phyloP scores from a whole-genome alignment of 2,329 filamentous ascomycete genomes.

The Ophiostoma quercus region DNA sequence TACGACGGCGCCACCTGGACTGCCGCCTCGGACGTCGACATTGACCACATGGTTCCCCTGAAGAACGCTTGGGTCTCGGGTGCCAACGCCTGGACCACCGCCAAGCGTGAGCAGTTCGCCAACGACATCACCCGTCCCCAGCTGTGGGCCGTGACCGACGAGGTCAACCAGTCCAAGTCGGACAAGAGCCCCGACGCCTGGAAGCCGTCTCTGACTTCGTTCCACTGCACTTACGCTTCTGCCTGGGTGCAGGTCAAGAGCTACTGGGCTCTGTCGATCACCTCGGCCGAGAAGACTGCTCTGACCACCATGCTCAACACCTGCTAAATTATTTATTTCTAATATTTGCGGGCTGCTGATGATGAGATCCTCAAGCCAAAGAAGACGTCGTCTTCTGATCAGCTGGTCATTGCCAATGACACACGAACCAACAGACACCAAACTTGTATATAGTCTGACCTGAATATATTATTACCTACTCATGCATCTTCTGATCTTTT shows the following conservation, averaged over 20 bases:
- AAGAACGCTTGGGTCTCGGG: constrained; percentile 80
- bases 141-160: constrained; percentile 72
- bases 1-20: constrained; percentile 72
- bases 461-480: constrained; percentile 2
- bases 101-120: constrained; percentile 62
- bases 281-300: constrained; percentile 64
- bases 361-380: neutral
- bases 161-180: constrained; percentile 68
- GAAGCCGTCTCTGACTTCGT: constrained; percentile 64
- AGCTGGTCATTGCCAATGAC: neutral
- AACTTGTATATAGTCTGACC: constrained; percentile 9
- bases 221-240: constrained; percentile 73
- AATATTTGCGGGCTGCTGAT: neutral
- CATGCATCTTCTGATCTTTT: neutral
- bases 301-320: constrained; percentile 59
- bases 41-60: constrained; percentile 78
- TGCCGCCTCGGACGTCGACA: constrained; percentile 64
- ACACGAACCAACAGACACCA: constrained; percentile 3
- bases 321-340: constrained; percentile 37
- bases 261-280: constrained; percentile 64
- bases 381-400: neutral
- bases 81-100: constrained; percentile 65
- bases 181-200: constrained; percentile 68
- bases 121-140: constrained; percentile 74
- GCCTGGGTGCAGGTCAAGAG: constrained; percentile 76